phyloP scores from a whole-genome alignment of 176 grass and related monocot species.

The Phoenix dactylifera region DNA sequence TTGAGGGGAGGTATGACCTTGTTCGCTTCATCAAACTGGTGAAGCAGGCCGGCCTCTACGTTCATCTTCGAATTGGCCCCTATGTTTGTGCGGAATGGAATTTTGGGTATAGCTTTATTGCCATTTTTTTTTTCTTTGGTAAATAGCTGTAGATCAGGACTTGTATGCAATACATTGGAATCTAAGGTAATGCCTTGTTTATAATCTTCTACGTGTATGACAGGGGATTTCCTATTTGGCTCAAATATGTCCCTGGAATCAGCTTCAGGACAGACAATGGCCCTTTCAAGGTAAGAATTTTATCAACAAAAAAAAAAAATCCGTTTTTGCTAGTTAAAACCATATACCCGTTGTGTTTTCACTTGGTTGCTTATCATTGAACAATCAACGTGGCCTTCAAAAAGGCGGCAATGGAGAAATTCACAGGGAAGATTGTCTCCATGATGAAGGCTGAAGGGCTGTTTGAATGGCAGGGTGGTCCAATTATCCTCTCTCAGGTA shows the following conservation, averaged over 20 bases:
- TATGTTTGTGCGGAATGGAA: conserved; percentile 99
- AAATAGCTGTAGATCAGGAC: too few relatives aligned
- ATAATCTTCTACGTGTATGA: conserved; percentile 20
- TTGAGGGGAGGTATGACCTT: conserved; percentile 69
- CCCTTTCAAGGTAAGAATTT: conserved; percentile 63
- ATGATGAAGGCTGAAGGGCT: conserved; percentile 92
- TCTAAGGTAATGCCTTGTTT: not conserved
- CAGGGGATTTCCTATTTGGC: conserved; percentile 97
- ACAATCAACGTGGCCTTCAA: too few relatives aligned
- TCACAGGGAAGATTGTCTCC: conserved; percentile 74
- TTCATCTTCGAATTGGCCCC: conserved; percentile 89
- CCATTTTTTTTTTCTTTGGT: too few relatives aligned
- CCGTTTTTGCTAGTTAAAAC: too few relatives aligned
- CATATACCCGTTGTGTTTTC: too few relatives aligned
- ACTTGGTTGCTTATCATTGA: too few relatives aligned
- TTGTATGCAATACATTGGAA: too few relatives aligned
- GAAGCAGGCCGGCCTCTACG: conserved; percentile 80
- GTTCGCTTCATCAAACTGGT: conserved; percentile 87
- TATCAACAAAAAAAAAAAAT: not conserved
- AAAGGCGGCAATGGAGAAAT: conserved; percentile 66
- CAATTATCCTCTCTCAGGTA: conserved; percentile 92
- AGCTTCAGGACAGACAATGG: conserved; percentile 88
- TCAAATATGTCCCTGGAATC: conserved; percentile 93
- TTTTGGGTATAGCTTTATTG: conserved; percentile 43
- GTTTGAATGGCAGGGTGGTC: conserved; percentile 81